Base-by-base conservation (phyloP, 306 rosid genomes). In the Pterocarpus macrocarpus region DNA sequence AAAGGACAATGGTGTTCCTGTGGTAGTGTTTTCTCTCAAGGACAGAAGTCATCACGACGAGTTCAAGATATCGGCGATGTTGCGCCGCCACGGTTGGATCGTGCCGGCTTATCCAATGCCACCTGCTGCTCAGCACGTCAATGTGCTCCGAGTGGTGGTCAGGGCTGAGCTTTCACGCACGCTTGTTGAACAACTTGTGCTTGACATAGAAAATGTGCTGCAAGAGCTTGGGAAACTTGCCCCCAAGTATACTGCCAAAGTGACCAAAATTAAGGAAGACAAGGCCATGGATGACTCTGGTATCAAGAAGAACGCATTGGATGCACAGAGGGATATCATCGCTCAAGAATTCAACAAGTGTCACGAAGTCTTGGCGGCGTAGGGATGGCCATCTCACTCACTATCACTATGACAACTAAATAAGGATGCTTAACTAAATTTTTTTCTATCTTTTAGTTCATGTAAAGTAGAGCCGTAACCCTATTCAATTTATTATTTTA, bases 1-100 rank as follows among this genome's bases (percentile, higher is more conserved):
- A 75, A 94, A 94, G 74, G 97, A 92, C 76, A 7, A 82, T 1
- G 98, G 98, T 10, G 98, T 92, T 71, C 98, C 97, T 0, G 80
- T 95, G 28, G 98, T 95, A 64, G 95, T 95, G 52, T 92, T 92
- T 83, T 79, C 91, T 11, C 86, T 95, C 1, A 92, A 89, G 75
- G 97, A 92, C 89, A 84, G 87, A 70, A 86, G 85, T 39, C 50
- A 4, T 0, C 69, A 61, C 15, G 75, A 83, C 9, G 96, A 86
- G 81, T 88, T 83, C 79, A 79, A 79, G 85, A 78, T 89, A 77
- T 91, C 93, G 0, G 87, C 80, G 58, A 64, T 78, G 81, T 47
- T 91, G 75, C 80, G 96, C 0, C 89, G 86, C 47, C 72, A 73
- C 0, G 92, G 92, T 4, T 89, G 93, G 93, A 16, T 91, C 0